Percentiles rank a stretch among this genome's conserved stretches.
Evolutionary conservation across 805 yeast species (phyloP).

Genomic region (Lipomyces kockii): DNA sequence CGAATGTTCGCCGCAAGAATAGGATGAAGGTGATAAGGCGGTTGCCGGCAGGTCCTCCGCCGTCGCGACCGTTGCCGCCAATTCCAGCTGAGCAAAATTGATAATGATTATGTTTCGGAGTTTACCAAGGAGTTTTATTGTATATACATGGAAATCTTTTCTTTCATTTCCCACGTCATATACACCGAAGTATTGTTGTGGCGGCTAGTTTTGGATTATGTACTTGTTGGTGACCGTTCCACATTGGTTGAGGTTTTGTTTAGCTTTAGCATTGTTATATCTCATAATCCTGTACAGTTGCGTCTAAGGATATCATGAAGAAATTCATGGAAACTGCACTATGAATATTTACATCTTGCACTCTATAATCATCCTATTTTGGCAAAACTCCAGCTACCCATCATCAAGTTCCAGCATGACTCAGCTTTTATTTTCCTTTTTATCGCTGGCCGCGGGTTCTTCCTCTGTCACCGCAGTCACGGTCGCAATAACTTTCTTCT

Average conservation of each 20-base stretch:
- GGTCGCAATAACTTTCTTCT: conserved; percentile 8
- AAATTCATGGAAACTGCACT: background rate
- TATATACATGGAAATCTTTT: too few relatives aligned
- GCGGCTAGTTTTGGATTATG: too few relatives aligned
- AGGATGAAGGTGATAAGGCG: background rate
- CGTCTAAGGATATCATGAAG: background rate
- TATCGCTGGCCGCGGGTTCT: background rate
- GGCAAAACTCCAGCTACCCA: background rate
- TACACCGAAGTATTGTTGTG: too few relatives aligned
- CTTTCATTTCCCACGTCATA: background rate
- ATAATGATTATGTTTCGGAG: background rate
- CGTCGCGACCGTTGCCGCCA: conserved; percentile 21
- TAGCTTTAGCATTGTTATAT: background rate
- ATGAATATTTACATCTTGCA: background rate
- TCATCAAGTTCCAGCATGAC: background rate
- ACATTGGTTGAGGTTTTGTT: background rate
- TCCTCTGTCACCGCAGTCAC: conserved; percentile 15
- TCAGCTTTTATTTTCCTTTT: background rate
- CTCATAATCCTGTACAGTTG: background rate
- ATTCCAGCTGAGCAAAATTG: conserved; percentile 12
- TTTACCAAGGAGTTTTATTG: background rate
- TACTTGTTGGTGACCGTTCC: too few relatives aligned
- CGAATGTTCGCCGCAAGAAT: background rate
- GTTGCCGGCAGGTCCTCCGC: conserved; percentile 16
- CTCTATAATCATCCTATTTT: background rate